Evolutionary conservation across 2,329 filamentous ascomycete genomes (phyloP).

Genomic region (Hirsutella minnesotensis): DNA sequence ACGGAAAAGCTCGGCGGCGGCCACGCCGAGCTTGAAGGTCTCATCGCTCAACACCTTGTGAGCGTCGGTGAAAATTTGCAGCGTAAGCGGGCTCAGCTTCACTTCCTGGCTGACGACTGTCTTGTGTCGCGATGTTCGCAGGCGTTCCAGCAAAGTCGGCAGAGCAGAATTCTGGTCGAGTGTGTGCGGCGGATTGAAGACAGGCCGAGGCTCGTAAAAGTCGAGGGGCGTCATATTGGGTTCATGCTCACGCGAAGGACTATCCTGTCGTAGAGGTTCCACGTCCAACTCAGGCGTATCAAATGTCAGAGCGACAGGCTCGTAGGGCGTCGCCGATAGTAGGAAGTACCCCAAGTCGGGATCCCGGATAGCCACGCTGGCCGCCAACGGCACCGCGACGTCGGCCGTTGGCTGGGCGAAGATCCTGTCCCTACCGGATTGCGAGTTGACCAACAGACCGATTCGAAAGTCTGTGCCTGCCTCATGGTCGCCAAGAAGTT

Average conservation of each 20-base stretch:
- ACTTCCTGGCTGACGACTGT: conserved; percentile 55
- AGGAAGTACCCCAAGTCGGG: conserved; percentile 54
- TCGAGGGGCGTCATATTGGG: conserved; percentile 32
- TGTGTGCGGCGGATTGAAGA: conserved; percentile 50
- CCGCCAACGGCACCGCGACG: conserved; percentile 36
- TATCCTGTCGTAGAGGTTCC: conserved; percentile 28
- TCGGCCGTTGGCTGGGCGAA: conserved; percentile 40
- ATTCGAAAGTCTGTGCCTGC: conserved; percentile 51
- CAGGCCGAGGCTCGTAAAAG: conserved; percentile 51
- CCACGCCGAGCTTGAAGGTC: conserved; percentile 54
- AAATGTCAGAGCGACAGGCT: conserved; percentile 47
- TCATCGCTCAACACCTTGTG: conserved; percentile 62
- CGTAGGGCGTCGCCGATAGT: conserved; percentile 45
- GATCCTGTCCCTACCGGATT: conserved; percentile 45
- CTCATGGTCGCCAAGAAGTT: conserved; percentile 43
- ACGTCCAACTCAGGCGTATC: conserved; percentile 44
- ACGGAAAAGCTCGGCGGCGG: conserved; percentile 62
- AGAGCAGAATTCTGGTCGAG: conserved; percentile 48
- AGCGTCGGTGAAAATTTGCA: conserved; percentile 59
- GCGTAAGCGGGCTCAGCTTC: conserved; percentile 56
- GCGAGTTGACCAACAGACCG: conserved; percentile 45
- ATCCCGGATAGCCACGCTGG: conserved; percentile 41
- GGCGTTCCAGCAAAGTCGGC: conserved; percentile 40
- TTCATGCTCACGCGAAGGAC: conserved; percentile 28
- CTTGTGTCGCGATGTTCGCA: conserved; percentile 49